Base-by-base conservation (phyloP, 2,329 filamentous ascomycete genomes). In the Sphaceloma murrayae region DNA sequence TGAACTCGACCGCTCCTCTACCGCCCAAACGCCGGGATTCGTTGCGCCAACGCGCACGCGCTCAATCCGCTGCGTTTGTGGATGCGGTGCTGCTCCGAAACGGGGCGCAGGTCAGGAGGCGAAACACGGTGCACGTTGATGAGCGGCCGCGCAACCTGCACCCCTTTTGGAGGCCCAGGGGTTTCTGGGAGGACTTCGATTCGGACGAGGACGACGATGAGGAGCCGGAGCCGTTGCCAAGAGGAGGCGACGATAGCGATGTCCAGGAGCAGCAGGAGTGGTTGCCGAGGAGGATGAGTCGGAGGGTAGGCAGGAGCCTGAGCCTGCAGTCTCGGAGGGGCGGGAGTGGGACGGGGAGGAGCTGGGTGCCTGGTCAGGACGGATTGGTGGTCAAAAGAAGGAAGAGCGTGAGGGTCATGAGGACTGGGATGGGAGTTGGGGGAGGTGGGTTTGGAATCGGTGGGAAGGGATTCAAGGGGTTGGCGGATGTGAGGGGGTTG, bases 151-250 rank as follows among this genome's bases (percentile, higher is more conserved):
- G 64, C 32, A 67, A 66, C 30, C 58, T 77, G 4, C 70, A 78
- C 51, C 75, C 77, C 1, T 76, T 79, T 55, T 80, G 77, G 77
- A 68, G 72, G 16, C 77, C 77, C 1, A 70, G 71, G 27, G 69
- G 69, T n/a, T 78, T 79, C 58, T 80, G 75, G 75, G 74, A 78
- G 29, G 73, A 72, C 29, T 59, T 74, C 18, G 61, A 66, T 11
- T 62, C 63, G 36, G 59, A 62, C 8, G 66, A 68, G 29, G 58
- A 62, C 24, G 55, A 60, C 6, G 53, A 55, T 18, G 45, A 43
- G 14, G 13, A 9, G 5, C 17, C 14, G 13, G 45, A 50, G 17
- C 46, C 51, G 0, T 56, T 70, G 1, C 68, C 68, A 1, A 51
- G 51, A 10, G 68, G 68, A 4, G 68, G 68, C 22, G 68, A 72